Evolutionary conservation across 1,284 basidiomycete genomes (phyloP).

Genomic region (Cerrena zonata): DNA sequence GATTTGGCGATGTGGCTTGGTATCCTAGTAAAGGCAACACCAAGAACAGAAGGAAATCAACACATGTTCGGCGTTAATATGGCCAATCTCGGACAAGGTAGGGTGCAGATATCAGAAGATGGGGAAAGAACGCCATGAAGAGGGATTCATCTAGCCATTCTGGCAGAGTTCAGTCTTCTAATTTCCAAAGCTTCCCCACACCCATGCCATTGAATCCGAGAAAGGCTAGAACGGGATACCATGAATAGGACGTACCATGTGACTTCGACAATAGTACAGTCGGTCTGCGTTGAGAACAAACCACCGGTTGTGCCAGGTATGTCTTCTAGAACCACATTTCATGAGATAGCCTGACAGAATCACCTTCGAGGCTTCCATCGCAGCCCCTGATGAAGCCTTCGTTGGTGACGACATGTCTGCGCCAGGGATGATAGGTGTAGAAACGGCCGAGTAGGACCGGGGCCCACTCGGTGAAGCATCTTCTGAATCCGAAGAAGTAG

Average conservation of each 20-base stretch:
- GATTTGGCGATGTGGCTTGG: constrained; percentile 81
- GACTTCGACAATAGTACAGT: constrained; percentile 77
- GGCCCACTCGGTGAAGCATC: constrained; percentile 42
- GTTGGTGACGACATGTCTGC: constrained; percentile 19
- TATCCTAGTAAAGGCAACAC: constrained; percentile 51
- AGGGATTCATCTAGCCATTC: background rate
- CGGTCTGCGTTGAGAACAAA: constrained; percentile 80
- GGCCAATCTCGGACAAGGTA: constrained; percentile 3
- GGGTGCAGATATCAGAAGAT: background rate
- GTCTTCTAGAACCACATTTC: constrained; percentile 91
- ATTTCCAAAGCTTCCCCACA: background rate
- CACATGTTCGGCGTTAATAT: constrained; percentile 10
- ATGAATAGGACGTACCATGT: constrained; percentile 63
- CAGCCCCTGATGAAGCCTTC: constrained; percentile 17
- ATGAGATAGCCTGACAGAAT: constrained; percentile 89
- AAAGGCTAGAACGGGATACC: background rate
- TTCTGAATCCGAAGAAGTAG: constrained; percentile 75
- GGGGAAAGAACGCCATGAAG: background rate
- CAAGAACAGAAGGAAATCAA: constrained; percentile 3
- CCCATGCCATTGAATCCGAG: background rate
- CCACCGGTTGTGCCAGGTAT: constrained; percentile 94
- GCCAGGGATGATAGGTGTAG: constrained; percentile 25
- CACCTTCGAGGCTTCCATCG: constrained; percentile 62
- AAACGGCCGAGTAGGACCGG: constrained; percentile 15
- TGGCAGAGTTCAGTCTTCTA: background rate